Evolutionary conservation across 2,329 filamentous ascomycete species (phyloP).

Genomic region (Sphaceloma murrayae): DNA sequence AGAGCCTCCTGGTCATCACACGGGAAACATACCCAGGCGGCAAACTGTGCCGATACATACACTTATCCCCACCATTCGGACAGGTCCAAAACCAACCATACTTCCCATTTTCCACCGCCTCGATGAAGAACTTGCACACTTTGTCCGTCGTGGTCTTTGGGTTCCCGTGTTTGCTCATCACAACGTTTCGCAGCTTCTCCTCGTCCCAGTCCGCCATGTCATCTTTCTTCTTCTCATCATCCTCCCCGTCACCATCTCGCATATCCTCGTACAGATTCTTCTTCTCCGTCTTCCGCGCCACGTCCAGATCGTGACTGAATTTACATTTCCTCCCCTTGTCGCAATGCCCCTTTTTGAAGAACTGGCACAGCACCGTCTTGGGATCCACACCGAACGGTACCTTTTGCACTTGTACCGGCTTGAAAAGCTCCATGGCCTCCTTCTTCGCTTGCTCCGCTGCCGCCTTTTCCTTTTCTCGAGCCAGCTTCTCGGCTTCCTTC

Average conservation of each 20-base stretch:
- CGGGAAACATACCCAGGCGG: conserved; percentile 68
- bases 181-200: conserved; percentile 82
- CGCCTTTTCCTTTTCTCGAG: conserved; percentile 76
- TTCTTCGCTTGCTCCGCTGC: conserved; percentile 76
- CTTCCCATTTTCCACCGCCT: conserved; percentile 94
- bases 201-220: conserved; percentile 97
- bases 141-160: conserved; percentile 93
- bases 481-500: conserved; percentile 55
- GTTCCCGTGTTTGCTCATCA: conserved; percentile 94
- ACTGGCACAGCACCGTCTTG: conserved; percentile 93
- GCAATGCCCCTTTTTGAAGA: conserved; percentile 94
- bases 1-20: not conserved
- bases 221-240: conserved; percentile 69
- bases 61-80: conserved; percentile 92
- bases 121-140: conserved; percentile 97
- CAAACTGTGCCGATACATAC: conserved; percentile 95
- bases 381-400: conserved; percentile 96
- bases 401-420: conserved; percentile 92
- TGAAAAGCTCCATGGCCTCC: conserved; percentile 74
- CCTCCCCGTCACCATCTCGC: conserved; percentile 61
- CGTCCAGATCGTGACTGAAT: conserved; percentile 81
- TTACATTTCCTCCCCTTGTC: conserved; percentile 98
- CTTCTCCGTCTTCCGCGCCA: conserved; percentile 90
- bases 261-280: conserved; percentile 82
- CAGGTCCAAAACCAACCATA: conserved; percentile 99